Base-by-base conservation (phyloP, 1,284 basidiomycete species). In the Melampsora americana region DNA sequence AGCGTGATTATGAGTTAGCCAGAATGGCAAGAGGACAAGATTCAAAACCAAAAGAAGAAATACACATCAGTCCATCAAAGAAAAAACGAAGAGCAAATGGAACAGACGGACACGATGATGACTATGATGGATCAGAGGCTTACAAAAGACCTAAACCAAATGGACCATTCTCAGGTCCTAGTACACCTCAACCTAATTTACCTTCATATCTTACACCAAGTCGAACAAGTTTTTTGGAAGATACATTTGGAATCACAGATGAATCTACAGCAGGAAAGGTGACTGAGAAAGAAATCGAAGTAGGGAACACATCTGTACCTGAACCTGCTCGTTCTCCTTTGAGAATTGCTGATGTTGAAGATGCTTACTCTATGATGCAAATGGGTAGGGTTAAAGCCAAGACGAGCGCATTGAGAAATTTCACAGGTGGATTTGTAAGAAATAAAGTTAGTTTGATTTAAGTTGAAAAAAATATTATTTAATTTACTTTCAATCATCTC, bases 1-100 rank as follows among this genome's bases (percentile, higher is more conserved):
- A 92, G 83, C 89, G 88, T 9, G 73, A 75, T 53, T 75, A 68
- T 50, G 53, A 68, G 14, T 23, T 68, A 53, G 73, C 73, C 3
- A 65, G 66, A 20, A 62, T 75, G 9, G 73, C 73, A 9, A 50
- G 67, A 66, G 65, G 56, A 18, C 39, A 61, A 28, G 68, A 69
- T 20, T 28, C 42, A 60, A 32, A 39, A 48, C 32, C 32, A 14
- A 48, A 61, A 50, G 42, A 68, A 62, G 56, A 64, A 14, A 16
- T 60, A 46, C 73, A 48, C 20, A 67, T 48, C 44, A 66, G 32
- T 44, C 73, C 73, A 26, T 60, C 39, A 65, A 75, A 68, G 39
- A 64, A 65, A 39, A 75, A 75, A 62, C 26, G 56, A 39, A 18
- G 56, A 9, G 12, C 18, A 11, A 67, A 66, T 23, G 65, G 2